Base-by-base conservation (phyloP, 108 stramenopile genomes). In the Mayamaea pseudoterrestris region DNA sequence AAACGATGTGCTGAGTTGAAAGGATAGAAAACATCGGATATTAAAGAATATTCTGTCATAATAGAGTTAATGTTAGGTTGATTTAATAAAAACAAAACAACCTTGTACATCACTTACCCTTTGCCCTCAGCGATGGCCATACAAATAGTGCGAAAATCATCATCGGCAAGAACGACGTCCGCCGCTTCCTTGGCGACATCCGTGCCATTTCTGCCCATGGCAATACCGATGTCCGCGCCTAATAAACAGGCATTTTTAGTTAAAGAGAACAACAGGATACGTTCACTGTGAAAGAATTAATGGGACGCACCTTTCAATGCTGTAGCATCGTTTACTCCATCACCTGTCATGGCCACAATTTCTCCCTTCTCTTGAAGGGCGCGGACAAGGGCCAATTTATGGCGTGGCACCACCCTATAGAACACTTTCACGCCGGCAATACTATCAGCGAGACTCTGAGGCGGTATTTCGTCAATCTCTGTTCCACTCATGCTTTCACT, bases 21-120 rank as follows among this genome's bases (percentile, higher is more conserved):
- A 98, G 0, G 94, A 73, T 17, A 97, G 55, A 60, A 98, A 97
- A 53, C 94, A 94, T 28, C 95, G 90, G 58, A 98, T 95, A 71
- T 98, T 98, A 78, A 93, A 93, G 66, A 96, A 98, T 26, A 97
- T 97, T n/a, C n/a, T n/a, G n/a, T n/a, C n/a, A n/a, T n/a, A n/a
- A n/a, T n/a, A n/a, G n/a, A 74, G 60, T 57, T 8, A 11, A 12
- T 34, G 32, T 34, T 34, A 36, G 4, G 4, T 9, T 12, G 32
- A 12, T 8, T 34, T 8, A 34, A 12, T 8, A 11, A 34, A 34
- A 34, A 11, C 32, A 12, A 12, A 8, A 34, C 32, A 34, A 34
- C 12, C 8, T 34, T 34, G 32, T 34, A 11, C 11, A 8, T 34
- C 1, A n/a, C n/a, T n/a, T n/a, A n/a, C 30, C 73, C 80, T 58